Evolutionary conservation across 805 yeast genomes (phyloP).

Genomic region (Metahyphopichia silvanorum): DNA sequence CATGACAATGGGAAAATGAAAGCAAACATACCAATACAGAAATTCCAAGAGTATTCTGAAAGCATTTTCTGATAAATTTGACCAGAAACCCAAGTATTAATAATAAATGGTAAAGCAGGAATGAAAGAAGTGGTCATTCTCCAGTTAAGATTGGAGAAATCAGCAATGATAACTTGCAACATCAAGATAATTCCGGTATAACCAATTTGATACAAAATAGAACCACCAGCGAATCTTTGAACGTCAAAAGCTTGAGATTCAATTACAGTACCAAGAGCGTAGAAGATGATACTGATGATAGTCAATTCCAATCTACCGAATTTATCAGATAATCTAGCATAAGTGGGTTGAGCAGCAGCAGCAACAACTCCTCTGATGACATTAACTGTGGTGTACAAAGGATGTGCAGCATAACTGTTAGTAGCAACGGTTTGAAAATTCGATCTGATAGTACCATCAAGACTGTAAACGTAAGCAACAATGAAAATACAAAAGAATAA

Average conservation of each 20-base stretch:
- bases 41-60: constrained; percentile 58
- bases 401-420: constrained; percentile 48
- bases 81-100: constrained; percentile 78
- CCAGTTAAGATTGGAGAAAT: constrained; percentile 67
- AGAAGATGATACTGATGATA: constrained; percentile 48
- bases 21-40: constrained; percentile 75
- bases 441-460: constrained; percentile 50
- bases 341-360: constrained; percentile 64
- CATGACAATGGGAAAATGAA: constrained; percentile 65
- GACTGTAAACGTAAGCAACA: constrained; percentile 56
- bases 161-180: constrained; percentile 58
- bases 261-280: constrained; percentile 60
- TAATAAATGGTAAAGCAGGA: constrained; percentile 69
- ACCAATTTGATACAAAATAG: constrained; percentile 48
- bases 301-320: constrained; percentile 61
- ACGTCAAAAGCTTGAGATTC: constrained; percentile 60
- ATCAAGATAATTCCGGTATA: constrained; percentile 62
- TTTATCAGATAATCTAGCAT: constrained; percentile 62
- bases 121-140: constrained; percentile 62
- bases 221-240: constrained; percentile 61
- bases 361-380: constrained; percentile 59
- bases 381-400: constrained; percentile 56
- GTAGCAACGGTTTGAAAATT: constrained; percentile 56
- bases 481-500: constrained; percentile 50
- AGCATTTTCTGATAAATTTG: constrained; percentile 43